Evolutionary conservation across 148 eudicot species (phyloP).

Genomic region (Pharnaceum exiguum): DNA sequence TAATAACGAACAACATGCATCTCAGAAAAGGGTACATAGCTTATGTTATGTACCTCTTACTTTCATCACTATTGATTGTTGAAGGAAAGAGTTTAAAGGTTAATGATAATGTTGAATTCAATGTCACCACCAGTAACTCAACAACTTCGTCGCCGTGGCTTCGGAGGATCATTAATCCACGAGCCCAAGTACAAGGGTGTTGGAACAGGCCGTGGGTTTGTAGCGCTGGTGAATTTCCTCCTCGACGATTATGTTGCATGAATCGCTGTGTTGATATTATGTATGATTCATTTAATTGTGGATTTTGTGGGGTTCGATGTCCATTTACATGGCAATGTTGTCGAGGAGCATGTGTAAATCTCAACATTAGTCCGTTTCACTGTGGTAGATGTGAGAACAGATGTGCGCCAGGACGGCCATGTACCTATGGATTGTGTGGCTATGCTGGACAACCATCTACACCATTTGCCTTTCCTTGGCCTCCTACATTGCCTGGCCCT

Average conservation of each 20-base stretch:
- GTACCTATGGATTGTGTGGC: conserved; percentile 66
- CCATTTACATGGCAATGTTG: conserved; percentile 80
- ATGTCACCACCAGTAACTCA: conserved; percentile 16
- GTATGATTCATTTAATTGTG: conserved; percentile 58
- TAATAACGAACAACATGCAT: neutral
- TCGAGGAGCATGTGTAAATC: conserved; percentile 44
- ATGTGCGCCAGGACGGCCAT: conserved; percentile 42
- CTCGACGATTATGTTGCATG: conserved; percentile 43
- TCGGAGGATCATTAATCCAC: conserved; percentile 30
- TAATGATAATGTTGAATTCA: neutral
- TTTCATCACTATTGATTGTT: neutral
- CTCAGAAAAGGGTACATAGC: conserved; percentile 8
- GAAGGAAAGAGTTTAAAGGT: neutral
- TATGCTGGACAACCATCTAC: conserved; percentile 57
- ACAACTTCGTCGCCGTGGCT: conserved; percentile 41
- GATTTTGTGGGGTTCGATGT: conserved; percentile 66
- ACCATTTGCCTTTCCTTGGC: conserved; percentile 36
- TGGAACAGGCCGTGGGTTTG: conserved; percentile 73
- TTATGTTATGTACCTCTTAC: neutral
- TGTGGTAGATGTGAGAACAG: conserved; percentile 58
- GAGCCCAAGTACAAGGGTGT: conserved; percentile 46
- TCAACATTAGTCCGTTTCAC: conserved; percentile 41
- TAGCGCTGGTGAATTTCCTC: conserved; percentile 24
- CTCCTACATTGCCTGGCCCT: conserved; percentile 25
- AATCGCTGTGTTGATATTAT: conserved; percentile 58